These are phyloP conservation scores for Aristolochia contorta DNA, from an alignment of 164 flowering plant species.

Conservation along the genomic window DNA sequence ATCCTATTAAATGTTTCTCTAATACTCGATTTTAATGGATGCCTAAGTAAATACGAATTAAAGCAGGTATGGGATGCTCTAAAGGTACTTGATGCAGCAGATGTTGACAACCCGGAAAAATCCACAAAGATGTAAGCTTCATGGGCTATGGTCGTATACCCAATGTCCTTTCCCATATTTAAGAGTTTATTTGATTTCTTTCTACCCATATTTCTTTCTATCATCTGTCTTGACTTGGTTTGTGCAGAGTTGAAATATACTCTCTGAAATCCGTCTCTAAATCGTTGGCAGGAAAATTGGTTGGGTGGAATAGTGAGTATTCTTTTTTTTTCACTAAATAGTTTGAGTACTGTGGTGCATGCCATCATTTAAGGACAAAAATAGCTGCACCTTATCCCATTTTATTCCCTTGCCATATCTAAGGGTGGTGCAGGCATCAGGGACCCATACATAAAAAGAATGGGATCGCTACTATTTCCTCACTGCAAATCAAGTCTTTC, in stretches of 20 bases:
- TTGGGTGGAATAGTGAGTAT: conserved; percentile 60
- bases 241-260: conserved; percentile 46
- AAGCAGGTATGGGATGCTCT: conserved; percentile 53
- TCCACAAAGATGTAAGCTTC: conserved; percentile 30
- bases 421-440: not conserved
- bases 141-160: no score
- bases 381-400: no score
- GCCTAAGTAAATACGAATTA: not conserved
- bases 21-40: not conserved
- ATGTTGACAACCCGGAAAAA: conserved; percentile 36
- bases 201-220: not conserved
- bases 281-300: conserved; percentile 42
- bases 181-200: no score
- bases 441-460: no score
- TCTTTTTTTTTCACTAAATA: no score
- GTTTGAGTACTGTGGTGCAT: not conserved
- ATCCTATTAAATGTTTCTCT: not conserved
- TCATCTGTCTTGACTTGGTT: not conserved
- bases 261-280: conserved; percentile 37
- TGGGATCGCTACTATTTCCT: not conserved
- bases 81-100: conserved; percentile 53
- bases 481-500: not conserved
- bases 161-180: no score
- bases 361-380: no score
- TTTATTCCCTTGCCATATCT: not conserved